Conservation (phyloP, 2,329 filamentous ascomycete species). For the Colletotrichum sp. region DNA sequence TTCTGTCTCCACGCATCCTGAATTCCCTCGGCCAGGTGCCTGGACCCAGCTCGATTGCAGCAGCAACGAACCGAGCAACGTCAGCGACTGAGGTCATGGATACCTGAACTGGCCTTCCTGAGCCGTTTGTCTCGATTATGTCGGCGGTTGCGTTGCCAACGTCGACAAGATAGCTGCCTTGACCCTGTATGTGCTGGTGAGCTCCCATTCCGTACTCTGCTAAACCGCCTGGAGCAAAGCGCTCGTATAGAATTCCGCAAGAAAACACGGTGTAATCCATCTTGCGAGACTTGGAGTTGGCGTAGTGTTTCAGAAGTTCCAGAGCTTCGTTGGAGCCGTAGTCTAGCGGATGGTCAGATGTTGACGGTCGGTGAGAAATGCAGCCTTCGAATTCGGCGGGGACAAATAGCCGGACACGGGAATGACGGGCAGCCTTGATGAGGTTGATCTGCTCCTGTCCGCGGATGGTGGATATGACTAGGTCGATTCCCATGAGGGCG, state of each 20-base stretch:
- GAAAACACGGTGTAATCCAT: constrained; percentile 76
- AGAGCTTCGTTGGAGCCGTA: constrained; percentile 63
- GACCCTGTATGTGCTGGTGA: constrained; percentile 56
- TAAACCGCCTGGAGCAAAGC: constrained; percentile 73
- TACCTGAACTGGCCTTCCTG: constrained; percentile 57
- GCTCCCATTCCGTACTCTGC: constrained; percentile 62
- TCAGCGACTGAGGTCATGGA: constrained; percentile 75
- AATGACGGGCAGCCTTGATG: constrained; percentile 72
- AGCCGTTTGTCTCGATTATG: constrained; percentile 60
- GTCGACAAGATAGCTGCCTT: constrained; percentile 72
- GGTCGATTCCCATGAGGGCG: constrained; percentile 73
- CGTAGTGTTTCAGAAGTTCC: constrained; percentile 59
- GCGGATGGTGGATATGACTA: constrained; percentile 77
- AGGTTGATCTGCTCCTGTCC: constrained; percentile 71
- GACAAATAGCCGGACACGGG: constrained; percentile 71
- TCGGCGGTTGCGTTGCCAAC: constrained; percentile 62
- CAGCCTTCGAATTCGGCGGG: constrained; percentile 79
- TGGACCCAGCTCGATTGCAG: constrained; percentile 67
- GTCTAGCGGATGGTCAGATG: constrained; percentile 62
- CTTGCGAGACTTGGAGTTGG: constrained; percentile 44
- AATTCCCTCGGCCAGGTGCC: constrained; percentile 72
- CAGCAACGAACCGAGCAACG: constrained; percentile 72
- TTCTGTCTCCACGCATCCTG: constrained; percentile 70
- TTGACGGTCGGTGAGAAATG: constrained; percentile 55
- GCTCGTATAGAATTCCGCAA: constrained; percentile 78